Evolutionary conservation across 305 asterid genomes (phyloP).

Genomic region (Vinca major): DNA sequence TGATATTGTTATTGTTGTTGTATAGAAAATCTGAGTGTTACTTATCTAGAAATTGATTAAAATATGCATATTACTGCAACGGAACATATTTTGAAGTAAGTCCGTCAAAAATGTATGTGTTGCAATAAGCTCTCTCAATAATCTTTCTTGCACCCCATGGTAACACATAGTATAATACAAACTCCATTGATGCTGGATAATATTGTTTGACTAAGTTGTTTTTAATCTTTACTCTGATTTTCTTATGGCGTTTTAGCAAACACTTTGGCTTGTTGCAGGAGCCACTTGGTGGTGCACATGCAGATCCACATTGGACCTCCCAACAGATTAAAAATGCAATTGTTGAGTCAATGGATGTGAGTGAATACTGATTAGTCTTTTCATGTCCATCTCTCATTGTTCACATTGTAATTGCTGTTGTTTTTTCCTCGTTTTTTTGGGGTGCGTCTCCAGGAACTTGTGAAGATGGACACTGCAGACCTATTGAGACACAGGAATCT

Average conservation of each 20-base stretch:
- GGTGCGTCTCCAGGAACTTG: conserved; percentile 43
- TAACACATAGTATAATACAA: neutral
- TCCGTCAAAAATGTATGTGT: neutral
- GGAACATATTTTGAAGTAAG: neutral
- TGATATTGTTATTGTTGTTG: too few relatives aligned
- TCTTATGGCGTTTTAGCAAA: neutral
- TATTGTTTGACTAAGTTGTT: neutral
- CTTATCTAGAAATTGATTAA: neutral
- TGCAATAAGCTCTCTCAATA: neutral
- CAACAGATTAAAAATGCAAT: conserved; percentile 37
- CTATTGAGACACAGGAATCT: conserved; percentile 57
- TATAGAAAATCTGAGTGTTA: neutral
- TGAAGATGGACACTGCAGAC: conserved; percentile 60
- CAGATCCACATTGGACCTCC: conserved; percentile 41
- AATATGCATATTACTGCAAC: neutral
- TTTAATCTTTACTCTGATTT: neutral
- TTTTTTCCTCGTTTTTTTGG: conserved; percentile 1
- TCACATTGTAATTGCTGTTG: conserved; percentile 11
- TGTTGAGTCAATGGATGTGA: conserved; percentile 37
- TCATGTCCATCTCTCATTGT: conserved; percentile 14
- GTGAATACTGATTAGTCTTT: conserved; percentile 9
- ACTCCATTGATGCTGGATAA: neutral
- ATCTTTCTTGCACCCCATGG: neutral
- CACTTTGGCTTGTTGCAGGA: conserved; percentile 20
- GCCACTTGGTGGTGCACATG: conserved; percentile 49